phyloP scores from a whole-genome alignment of 805 yeast genomes.

The Zygosaccharomyces bisporus region DNA sequence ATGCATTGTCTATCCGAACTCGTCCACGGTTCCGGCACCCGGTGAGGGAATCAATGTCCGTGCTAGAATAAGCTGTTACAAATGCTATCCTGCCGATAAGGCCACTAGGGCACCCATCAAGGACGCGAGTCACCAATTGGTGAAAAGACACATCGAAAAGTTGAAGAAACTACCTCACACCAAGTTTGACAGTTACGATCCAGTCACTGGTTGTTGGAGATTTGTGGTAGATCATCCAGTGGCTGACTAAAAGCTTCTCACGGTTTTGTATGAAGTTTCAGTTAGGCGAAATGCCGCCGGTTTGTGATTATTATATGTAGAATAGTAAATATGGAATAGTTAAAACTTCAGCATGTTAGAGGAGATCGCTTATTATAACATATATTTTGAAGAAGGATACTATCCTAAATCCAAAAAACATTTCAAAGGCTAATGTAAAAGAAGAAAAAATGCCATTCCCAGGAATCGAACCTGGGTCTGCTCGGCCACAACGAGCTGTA shows the following conservation, averaged over 20 bases:
- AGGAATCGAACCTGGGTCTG: slow-evolving; percentile 73
- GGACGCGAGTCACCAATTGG: slow-evolving; percentile 71
- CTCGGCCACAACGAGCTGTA: slow-evolving; percentile 72
- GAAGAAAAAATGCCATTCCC: slow-evolving; percentile 58
- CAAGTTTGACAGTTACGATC: slow-evolving; percentile 72
- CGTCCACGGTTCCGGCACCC: slow-evolving; percentile 50
- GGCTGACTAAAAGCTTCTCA: neutral
- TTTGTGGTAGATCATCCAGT: slow-evolving; percentile 42
- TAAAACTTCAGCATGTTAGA: slow-evolving; percentile 1
- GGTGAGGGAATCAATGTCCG: slow-evolving; percentile 86
- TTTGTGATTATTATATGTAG: slow-evolving; percentile 3
- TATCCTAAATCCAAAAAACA: no score
- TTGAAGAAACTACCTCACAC: slow-evolving; percentile 54
- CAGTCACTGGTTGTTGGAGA: slow-evolving; percentile 68
- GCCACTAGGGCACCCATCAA: slow-evolving; percentile 68
- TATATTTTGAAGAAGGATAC: no score
- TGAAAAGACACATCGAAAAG: slow-evolving; percentile 62
- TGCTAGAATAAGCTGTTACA: slow-evolving; percentile 66
- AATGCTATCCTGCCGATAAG: slow-evolving; percentile 75
- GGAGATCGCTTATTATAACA: no score
- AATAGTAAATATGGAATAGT: neutral
- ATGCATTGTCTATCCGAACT: slow-evolving; percentile 70
- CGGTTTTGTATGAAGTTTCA: neutral
- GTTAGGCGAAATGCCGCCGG: neutral
- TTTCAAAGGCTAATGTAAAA: no score